Percentiles rank a stretch among this genome's conserved stretches.
Conservation (phyloP, 495 filamentous ascomycete genomes). For the Hamigera avellanea region DNA sequence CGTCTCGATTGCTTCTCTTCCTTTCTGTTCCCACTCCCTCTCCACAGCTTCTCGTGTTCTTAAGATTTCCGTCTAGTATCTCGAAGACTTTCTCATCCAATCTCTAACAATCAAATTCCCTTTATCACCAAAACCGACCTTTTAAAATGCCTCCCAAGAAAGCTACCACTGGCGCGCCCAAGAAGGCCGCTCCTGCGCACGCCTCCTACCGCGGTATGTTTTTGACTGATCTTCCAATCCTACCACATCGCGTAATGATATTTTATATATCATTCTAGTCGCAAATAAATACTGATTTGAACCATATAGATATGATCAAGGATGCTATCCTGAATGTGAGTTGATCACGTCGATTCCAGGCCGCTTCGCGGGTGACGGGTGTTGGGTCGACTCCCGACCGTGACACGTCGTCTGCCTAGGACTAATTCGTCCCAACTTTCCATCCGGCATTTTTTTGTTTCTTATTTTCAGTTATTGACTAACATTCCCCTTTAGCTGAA, state of each 20-base stretch:
- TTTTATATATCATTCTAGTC: constrained; percentile 20
- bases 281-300: constrained; percentile 39
- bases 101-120: constrained; percentile 9
- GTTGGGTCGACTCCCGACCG: constrained; percentile 26
- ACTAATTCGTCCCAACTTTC: not conserved
- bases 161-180: constrained; percentile 30
- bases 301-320: constrained; percentile 52
- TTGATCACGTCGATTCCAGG: constrained; percentile 29
- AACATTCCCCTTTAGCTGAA: constrained; percentile 41
- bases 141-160: constrained; percentile 47
- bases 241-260: constrained; percentile 32
- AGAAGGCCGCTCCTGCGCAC: constrained; percentile 41
- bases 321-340: constrained; percentile 57
- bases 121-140: too few species aligned
- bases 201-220: constrained; percentile 51
- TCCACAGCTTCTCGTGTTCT: not conserved
- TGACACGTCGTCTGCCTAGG: constrained; percentile 21
- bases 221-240: constrained; percentile 28
- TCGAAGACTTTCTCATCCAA: constrained; percentile 3
- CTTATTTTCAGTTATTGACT: constrained; percentile 11
- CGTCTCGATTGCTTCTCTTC: constrained; percentile 16
- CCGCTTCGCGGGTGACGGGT: constrained; percentile 24
- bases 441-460: constrained; percentile 2
- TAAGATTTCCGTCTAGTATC: too few species aligned
- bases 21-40: constrained; percentile 15